Evolutionary conservation across 352 stramenopile species (phyloP).

Genomic region (Plasmopara muralis): DNA sequence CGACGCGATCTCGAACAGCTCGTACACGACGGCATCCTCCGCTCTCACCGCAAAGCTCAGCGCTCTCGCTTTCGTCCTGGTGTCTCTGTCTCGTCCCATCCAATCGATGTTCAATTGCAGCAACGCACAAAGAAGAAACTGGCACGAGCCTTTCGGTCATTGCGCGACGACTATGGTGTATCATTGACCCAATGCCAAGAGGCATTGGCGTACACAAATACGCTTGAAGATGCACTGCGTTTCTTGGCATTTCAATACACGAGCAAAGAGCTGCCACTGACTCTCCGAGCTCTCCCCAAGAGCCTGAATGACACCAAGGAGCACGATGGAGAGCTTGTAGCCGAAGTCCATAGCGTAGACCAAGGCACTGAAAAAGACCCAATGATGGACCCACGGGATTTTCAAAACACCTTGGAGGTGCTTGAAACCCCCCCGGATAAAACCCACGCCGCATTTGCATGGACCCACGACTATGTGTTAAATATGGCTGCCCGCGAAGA

Average conservation of each 20-base stretch:
- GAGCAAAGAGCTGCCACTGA: conserved; percentile 46
- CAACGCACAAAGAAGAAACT: conserved; percentile 55
- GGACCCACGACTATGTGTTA: conserved; percentile 71
- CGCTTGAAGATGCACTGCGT: conserved; percentile 55
- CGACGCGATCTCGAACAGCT: conserved; percentile 41
- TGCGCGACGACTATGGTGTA: conserved; percentile 50
- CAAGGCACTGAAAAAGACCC: too few relatives aligned
- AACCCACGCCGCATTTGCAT: conserved; percentile 40
- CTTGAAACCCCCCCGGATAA: conserved; percentile 14
- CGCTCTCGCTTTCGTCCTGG: conserved; percentile 43
- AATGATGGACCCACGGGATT: too few relatives aligned
- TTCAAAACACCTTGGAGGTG: neutral
- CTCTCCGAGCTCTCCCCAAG: conserved; percentile 32
- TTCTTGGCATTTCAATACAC: conserved; percentile 54
- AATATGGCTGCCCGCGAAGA: conserved; percentile 44
- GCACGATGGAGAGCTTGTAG: conserved; percentile 25
- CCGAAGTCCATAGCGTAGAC: conserved; percentile 20
- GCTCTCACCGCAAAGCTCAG: conserved; percentile 18
- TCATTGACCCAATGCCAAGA: conserved; percentile 25
- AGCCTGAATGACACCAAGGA: conserved; percentile 9
- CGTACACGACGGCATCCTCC: conserved; percentile 39
- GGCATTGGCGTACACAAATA: conserved; percentile 53
- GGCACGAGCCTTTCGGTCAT: conserved; percentile 29
- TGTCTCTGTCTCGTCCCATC: conserved; percentile 19
- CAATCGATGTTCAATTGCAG: conserved; percentile 35